A percentile compares a stretch with the other conserved stretches of the same genome.
Conservation (phyloP, 106 monocot genomes). For the Dendrobium nobile region DNA sequence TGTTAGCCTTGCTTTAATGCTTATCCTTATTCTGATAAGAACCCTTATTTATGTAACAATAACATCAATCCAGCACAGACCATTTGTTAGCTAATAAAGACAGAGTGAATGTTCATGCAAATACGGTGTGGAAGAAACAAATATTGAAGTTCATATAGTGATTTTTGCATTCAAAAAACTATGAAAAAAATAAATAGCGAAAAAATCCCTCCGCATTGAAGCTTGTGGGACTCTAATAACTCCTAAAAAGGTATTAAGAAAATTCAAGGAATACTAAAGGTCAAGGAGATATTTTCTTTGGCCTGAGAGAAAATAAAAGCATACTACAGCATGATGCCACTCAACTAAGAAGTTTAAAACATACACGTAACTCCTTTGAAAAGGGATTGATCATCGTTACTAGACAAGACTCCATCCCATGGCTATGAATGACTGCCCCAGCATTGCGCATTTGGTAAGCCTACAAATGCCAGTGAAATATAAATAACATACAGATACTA, state of each 20-base stretch:
- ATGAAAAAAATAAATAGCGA: background rate
- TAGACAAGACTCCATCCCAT: constrained; percentile 94
- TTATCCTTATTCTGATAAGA: background rate
- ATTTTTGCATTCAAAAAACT: background rate
- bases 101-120: background rate
- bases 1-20: background rate
- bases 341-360: constrained; percentile 2
- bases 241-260: background rate
- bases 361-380: constrained; percentile 78
- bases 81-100: background rate
- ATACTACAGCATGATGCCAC: background rate
- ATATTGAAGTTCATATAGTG: background rate
- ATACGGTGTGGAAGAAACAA: background rate
- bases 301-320: background rate
- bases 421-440: constrained; percentile 95
- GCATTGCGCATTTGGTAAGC: constrained; percentile 87
- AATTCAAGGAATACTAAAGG: background rate
- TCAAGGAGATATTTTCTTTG: background rate
- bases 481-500: background rate
- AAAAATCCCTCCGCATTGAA: background rate
- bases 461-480: constrained; percentile 26
- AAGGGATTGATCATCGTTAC: constrained; percentile 79
- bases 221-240: background rate
- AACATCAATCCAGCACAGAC: background rate
- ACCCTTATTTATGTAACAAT: background rate